Base-by-base conservation (phyloP, 495 filamentous ascomycete species). In the Cladorrhinum samala region DNA sequence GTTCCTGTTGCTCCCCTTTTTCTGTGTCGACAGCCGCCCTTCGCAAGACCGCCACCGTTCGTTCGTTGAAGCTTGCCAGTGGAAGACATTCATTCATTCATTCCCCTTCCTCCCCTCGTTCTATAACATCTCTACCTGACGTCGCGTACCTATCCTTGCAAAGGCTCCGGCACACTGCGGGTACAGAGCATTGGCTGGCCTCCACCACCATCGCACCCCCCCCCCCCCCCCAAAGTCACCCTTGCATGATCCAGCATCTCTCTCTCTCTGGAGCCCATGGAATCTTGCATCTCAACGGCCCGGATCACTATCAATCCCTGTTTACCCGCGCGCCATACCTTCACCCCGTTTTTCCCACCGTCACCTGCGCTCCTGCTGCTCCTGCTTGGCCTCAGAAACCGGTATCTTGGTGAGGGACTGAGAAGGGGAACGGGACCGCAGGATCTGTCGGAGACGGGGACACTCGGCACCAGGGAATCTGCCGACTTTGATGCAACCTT, bases 281-380 rank as follows among this genome's bases (percentile, higher is more conserved):
- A 62, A 68, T 68, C 66, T 65, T 61, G 64, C 62, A 63, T 68
- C n/a, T 60, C 58, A 66, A 68, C 67, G 60, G 63, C 57, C 55
- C 46, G 49, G 24, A 41, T 47, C 52, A 59, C 46, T 51, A 38
- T 27, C 51, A 27, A 62, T 57, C 61, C 56, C 55, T 66, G 56
- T 36, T 50, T 50, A 25, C 39, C 57, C 46, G 40, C 50, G 40
- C 55, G 40, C 48, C 45, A 59, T 58, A 54, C 47, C 41, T 39
- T 43, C 24, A 57, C 20, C 42, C 48, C 37, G 40, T 43, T 36
- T 47, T 37, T 33, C 38, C 50, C 43, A 24, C 40, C 47, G 46
- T 56, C 60, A 53, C 49, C 56, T 55, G 49, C 52, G 19, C 24
- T 5, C 37, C 16, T 40, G 6, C 30, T 18, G 45, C 27, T 33